phyloP scores from a whole-genome alignment of 192 early-diverging fungal genomes.

The Linnemannia zychae region DNA sequence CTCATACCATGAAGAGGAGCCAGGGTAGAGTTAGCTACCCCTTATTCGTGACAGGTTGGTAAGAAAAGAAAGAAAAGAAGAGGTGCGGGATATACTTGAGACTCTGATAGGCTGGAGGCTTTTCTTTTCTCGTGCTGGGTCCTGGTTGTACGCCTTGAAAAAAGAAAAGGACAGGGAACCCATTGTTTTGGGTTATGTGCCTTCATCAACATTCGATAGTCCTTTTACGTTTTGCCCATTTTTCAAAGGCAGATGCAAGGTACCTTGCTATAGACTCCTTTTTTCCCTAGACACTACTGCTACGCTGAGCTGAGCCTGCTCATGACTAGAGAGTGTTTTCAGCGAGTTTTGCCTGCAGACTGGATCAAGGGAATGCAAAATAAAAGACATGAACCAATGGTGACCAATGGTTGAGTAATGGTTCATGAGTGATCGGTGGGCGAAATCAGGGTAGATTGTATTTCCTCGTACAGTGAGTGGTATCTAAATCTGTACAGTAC shows the following conservation, averaged over 20 bases:
- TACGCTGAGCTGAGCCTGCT: background rate
- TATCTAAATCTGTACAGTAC: no score
- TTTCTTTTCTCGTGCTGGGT: background rate
- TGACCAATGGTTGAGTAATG: background rate
- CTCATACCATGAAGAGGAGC: no score
- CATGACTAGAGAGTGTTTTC: background rate
- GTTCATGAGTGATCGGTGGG: background rate
- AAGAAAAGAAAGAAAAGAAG: background rate
- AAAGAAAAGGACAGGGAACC: background rate
- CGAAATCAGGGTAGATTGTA: background rate
- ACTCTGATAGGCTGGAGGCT: background rate
- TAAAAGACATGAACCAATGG: background rate
- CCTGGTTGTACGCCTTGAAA: background rate
- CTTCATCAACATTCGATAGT: background rate
- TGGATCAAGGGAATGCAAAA: background rate
- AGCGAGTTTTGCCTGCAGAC: no score
- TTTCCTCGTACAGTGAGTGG: background rate
- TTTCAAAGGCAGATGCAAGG: background rate
- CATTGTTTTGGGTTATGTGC: background rate
- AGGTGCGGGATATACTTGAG: background rate
- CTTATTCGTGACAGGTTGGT: background rate
- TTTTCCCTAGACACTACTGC: background rate
- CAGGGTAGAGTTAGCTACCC: no score
- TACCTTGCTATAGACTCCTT: background rate
- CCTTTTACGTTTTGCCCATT: background rate